A percentile compares a stretch with the other conserved stretches of the same genome.
Conservation (phyloP, 1,139 yeast species). For the Kodamaea plutei region DNA sequence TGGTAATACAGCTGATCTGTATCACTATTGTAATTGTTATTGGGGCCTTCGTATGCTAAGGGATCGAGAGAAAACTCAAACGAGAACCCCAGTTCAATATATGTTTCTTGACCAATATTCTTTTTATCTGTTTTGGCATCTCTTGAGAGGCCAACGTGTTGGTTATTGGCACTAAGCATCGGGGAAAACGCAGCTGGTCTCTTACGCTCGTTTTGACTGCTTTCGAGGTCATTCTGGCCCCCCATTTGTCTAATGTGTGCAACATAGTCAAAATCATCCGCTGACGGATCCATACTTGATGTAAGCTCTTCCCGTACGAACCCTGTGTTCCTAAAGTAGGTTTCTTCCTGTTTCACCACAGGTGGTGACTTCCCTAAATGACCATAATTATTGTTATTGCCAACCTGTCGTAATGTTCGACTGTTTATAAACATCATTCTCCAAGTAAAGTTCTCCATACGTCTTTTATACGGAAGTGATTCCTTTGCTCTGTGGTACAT, state of each 20-base stretch:
- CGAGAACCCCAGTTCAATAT: conserved; percentile 6
- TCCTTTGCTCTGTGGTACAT: conserved; percentile 75
- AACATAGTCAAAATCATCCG: conserved; percentile 60
- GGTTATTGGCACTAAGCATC: conserved; percentile 12
- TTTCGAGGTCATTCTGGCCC: conserved; percentile 16
- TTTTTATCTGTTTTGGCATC: conserved; percentile 19
- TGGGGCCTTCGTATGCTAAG: conserved; percentile 33
- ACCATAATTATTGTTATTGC: too few species aligned
- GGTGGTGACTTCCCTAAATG: not conserved
- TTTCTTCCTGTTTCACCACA: not conserved
- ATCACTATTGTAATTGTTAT: conserved; percentile 17
- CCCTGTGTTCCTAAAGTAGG: not conserved
- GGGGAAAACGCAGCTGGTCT: conserved; percentile 34
- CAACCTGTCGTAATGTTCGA: not conserved
- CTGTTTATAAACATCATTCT: conserved; percentile 66
- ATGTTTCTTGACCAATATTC: conserved; percentile 10
- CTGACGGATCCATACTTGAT: conserved; percentile 34
- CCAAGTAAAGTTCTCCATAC: conserved; percentile 86
- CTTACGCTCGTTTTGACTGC: conserved; percentile 1
- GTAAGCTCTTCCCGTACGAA: not conserved
- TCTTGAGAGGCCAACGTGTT: not conserved
- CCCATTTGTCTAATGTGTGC: conserved; percentile 63
- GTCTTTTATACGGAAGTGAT: conserved; percentile 67
- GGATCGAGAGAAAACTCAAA: conserved; percentile 31
- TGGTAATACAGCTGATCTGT: conserved; percentile 6